These are phyloP conservation scores for Ceratocystis smalleyi DNA, from an alignment of 2,329 filamentous ascomycete species.

Conservation along the genomic window DNA sequence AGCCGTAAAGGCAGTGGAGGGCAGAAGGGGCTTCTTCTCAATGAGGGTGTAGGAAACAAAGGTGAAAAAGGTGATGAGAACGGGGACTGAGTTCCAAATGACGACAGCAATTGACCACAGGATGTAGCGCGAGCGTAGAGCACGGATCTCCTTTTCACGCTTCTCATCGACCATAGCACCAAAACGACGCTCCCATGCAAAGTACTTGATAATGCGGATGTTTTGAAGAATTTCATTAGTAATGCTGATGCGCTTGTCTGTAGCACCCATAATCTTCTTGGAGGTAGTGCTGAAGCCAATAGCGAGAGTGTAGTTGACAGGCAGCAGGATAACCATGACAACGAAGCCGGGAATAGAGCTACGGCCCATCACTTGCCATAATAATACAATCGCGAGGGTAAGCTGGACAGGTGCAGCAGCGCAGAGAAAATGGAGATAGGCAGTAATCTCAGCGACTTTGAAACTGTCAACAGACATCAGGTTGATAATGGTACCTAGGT, in stretches of 20 bases:
- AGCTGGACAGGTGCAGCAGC: constrained; percentile 83
- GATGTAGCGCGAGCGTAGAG: constrained; percentile 68
- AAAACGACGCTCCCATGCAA: constrained; percentile 94
- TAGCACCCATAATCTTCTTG: constrained; percentile 80
- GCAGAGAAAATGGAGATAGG: constrained; percentile 92
- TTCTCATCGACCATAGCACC: constrained; percentile 78
- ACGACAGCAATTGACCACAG: constrained; percentile 85
- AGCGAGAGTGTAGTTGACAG: constrained; percentile 79
- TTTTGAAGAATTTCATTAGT: constrained; percentile 97
- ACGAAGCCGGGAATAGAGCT: constrained; percentile 88
- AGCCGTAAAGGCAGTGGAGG: constrained; percentile 88
- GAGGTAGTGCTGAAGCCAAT: constrained; percentile 73
- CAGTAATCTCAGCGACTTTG: constrained; percentile 89
- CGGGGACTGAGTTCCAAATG: constrained; percentile 89
- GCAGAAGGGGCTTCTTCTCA: constrained; percentile 76
- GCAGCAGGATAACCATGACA: constrained; percentile 77
- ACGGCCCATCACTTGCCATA: constrained; percentile 80
- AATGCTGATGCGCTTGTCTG: constrained; percentile 86
- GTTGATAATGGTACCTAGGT: constrained; percentile 96
- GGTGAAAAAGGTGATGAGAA: constrained; percentile 90
- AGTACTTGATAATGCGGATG: constrained; percentile 98
- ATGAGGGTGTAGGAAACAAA: constrained; percentile 86
- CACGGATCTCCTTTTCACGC: constrained; percentile 58
- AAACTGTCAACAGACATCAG: constrained; percentile 99
- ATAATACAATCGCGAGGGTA: constrained; percentile 58